phyloP scores from a whole-genome alignment of 108 stramenopile species.

The Heterococcus sp. region DNA sequence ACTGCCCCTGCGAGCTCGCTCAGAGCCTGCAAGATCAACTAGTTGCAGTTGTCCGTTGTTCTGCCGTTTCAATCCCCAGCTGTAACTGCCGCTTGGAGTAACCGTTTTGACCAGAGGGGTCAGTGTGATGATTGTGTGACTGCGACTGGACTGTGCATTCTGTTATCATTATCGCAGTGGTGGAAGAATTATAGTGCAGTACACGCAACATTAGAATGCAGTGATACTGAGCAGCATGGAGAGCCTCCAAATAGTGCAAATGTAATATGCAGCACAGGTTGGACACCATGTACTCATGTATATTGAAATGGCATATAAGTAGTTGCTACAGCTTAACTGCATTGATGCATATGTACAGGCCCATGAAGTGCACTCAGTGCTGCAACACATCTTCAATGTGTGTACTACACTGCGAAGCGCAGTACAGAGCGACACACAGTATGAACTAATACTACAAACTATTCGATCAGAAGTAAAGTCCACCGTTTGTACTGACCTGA shows the following conservation, averaged over 20 bases:
- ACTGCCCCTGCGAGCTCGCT: too few species aligned
- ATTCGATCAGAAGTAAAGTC: background rate
- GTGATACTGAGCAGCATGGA: background rate
- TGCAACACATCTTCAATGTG: background rate
- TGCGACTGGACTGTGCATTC: conserved; percentile 5
- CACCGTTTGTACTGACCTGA: background rate
- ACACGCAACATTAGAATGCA: background rate
- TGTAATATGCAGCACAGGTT: background rate
- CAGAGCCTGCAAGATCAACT: too few species aligned
- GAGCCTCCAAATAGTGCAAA: background rate
- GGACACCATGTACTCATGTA: background rate
- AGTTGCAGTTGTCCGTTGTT: too few species aligned
- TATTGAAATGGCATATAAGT: background rate
- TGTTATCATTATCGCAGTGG: background rate
- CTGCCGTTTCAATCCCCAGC: too few species aligned
- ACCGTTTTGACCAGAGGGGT: too few species aligned
- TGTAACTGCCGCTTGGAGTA: too few species aligned
- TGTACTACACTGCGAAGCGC: background rate
- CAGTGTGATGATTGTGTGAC: conserved; percentile 21
- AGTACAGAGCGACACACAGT: background rate
- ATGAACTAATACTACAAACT: background rate
- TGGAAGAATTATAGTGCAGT: background rate
- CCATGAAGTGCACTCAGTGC: too few species aligned
- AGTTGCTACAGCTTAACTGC: background rate
- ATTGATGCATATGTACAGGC: too few species aligned